A percentile compares a stretch with the other conserved stretches of the same genome.
phyloP scores from a whole-genome alignment of 177 flowering plant species.

The Vitis hybrid region DNA sequence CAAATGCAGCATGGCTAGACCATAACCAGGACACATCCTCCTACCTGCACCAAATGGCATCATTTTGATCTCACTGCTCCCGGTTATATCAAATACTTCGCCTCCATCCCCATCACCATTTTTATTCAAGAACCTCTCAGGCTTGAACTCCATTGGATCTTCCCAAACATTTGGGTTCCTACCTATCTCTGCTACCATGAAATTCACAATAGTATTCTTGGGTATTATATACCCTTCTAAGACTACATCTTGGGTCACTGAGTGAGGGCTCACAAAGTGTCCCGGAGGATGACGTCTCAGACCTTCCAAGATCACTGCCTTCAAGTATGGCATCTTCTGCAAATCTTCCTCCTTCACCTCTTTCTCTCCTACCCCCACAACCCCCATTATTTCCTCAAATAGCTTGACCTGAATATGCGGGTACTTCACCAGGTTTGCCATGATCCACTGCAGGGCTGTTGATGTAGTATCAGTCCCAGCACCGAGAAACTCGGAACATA shows the following conservation, averaged over 20 bases:
- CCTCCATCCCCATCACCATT: constrained; percentile 6
- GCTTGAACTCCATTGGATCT: constrained; percentile 49
- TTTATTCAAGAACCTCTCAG: constrained; percentile 47
- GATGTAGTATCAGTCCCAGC: constrained; percentile 54
- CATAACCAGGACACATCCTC: constrained; percentile 50
- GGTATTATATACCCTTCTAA: constrained; percentile 35
- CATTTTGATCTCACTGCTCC: constrained; percentile 55
- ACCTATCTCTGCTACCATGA: constrained; percentile 47
- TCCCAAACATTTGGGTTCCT: constrained; percentile 49
- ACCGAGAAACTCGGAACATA: constrained; percentile 48
- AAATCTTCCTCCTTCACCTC: constrained; percentile 31
- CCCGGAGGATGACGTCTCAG: constrained; percentile 18
- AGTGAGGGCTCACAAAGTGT: constrained; percentile 41
- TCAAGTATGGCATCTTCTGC: constrained; percentile 38
- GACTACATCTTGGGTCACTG: constrained; percentile 32
- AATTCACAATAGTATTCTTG: constrained; percentile 24
- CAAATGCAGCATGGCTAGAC: constrained; percentile 43
- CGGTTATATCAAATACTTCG: constrained; percentile 39
- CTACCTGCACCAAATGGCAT: constrained; percentile 66
- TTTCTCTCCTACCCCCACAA: not conserved
- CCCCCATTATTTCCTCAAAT: constrained; percentile 29
- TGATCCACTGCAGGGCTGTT: constrained; percentile 50
- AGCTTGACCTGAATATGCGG: constrained; percentile 38
- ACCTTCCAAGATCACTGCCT: constrained; percentile 26
- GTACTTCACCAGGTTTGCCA: constrained; percentile 59